Evolutionary conservation across 306 rosid genomes (phyloP).

Genomic region (Gleditsia sinensis): DNA sequence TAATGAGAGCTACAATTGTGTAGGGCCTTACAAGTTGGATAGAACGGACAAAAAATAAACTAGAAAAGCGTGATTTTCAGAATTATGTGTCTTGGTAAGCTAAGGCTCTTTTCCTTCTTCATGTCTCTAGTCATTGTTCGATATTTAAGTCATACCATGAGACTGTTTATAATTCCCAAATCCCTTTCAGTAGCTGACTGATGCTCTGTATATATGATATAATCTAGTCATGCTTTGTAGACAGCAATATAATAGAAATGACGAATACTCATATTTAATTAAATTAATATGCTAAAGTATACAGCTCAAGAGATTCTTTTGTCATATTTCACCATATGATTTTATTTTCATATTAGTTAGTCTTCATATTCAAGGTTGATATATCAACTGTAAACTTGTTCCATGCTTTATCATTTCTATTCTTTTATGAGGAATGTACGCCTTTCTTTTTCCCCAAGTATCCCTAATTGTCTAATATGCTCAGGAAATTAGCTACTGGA

Average conservation of each 20-base stretch:
- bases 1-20: constrained; percentile 29
- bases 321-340: constrained; percentile 4
- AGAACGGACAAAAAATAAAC: constrained; percentile 56
- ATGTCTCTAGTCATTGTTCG: constrained; percentile 10
- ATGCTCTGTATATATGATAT: constrained; percentile 26
- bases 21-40: constrained; percentile 95
- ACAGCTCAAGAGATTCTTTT: constrained; percentile 8
- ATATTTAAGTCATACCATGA: constrained; percentile 15
- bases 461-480: neutral
- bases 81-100: constrained; percentile 82
- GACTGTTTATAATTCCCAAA: constrained; percentile 14
- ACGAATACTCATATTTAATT: constrained; percentile 21
- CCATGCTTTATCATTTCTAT: constrained; percentile 16
- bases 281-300: constrained; percentile 1
- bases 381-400: constrained; percentile 17
- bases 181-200: constrained; percentile 15
- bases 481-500: neutral
- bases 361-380: constrained; percentile 17
- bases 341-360: neutral
- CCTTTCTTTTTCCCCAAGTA: neutral
- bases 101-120: constrained; percentile 4
- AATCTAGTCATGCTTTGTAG: constrained; percentile 6
- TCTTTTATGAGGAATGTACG: neutral
- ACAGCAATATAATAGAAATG: constrained; percentile 18
- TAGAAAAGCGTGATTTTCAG: constrained; percentile 87